phyloP scores from a whole-genome alignment of 768 basidiomycete species.

The Termitomyces sp. region DNA sequence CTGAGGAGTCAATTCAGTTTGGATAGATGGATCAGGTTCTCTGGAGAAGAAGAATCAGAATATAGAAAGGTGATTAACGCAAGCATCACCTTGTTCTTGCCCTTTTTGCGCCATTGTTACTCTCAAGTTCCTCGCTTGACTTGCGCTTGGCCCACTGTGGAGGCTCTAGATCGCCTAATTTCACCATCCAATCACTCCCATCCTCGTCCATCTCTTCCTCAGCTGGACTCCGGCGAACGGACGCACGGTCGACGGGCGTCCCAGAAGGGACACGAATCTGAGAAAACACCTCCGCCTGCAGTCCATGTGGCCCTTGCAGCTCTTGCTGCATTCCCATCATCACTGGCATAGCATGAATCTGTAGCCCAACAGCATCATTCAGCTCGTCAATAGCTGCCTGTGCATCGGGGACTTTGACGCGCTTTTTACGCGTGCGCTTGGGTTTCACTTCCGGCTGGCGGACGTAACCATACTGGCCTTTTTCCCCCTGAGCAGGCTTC shows the following conservation, averaged over 20 bases:
- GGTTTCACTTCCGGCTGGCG: conserved; percentile 70
- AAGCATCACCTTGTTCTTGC: conserved; percentile 37
- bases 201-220: conserved; percentile 71
- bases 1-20: conserved; percentile 25
- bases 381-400: conserved; percentile 25
- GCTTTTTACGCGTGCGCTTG: conserved; percentile 53
- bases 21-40: conserved; percentile 10
- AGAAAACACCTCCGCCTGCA: conserved; percentile 17
- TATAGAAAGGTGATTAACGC: background rate
- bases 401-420: conserved; percentile 27
- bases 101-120: conserved; percentile 40
- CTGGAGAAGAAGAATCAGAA: conserved; percentile 13
- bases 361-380: conserved; percentile 16
- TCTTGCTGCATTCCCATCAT: conserved; percentile 16
- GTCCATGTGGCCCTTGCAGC: conserved; percentile 10
- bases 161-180: conserved; percentile 57
- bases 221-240: conserved; percentile 41
- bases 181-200: conserved; percentile 64
- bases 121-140: conserved; percentile 34
- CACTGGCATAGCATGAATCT: conserved; percentile 14
- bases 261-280: conserved; percentile 13
- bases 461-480: conserved; percentile 82
- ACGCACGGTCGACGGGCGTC: conserved; percentile 26
- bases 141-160: conserved; percentile 71
- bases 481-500: conserved; percentile 66